These are phyloP conservation scores for Pleochaeta shiraiana DNA, from an alignment of 2,329 filamentous ascomycete species.

Conservation along the genomic window DNA sequence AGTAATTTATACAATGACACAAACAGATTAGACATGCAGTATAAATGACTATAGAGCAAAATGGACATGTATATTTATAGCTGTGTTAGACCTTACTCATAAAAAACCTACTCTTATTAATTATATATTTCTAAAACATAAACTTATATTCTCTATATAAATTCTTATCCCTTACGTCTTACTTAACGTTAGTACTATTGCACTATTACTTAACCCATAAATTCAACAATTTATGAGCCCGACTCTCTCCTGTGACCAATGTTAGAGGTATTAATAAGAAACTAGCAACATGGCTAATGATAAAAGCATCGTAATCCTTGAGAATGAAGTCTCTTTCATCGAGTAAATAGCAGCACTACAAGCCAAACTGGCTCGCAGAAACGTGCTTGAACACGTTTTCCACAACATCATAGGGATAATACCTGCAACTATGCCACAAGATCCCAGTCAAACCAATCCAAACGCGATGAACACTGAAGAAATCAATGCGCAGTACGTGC, in stretches of 20 bases:
- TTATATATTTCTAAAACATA: too few relatives aligned
- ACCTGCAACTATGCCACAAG: neutral
- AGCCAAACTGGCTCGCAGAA: neutral
- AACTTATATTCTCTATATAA: too few relatives aligned
- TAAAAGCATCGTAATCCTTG: neutral
- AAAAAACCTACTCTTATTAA: too few relatives aligned
- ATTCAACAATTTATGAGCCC: neutral
- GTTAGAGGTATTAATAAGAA: neutral
- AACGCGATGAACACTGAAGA: neutral
- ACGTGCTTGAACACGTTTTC: neutral
- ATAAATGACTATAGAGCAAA: too few relatives aligned
- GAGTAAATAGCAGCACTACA: too few relatives aligned
- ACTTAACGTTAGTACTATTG: too few relatives aligned
- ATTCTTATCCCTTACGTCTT: too few relatives aligned
- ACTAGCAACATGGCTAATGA: neutral
- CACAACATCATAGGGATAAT: neutral
- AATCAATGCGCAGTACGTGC: neutral
- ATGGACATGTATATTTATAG: too few relatives aligned
- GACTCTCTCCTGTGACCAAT: neutral
- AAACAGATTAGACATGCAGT: too few relatives aligned
- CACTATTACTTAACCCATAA: too few relatives aligned
- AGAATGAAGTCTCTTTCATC: neutral
- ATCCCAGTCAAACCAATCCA: neutral
- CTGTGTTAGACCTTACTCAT: too few relatives aligned
- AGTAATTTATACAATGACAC: too few relatives aligned